Percentiles rank a stretch among this genome's conserved stretches.
Conservation (phyloP, 140 eudicot genomes). For the Erigeron philadelphicus region DNA sequence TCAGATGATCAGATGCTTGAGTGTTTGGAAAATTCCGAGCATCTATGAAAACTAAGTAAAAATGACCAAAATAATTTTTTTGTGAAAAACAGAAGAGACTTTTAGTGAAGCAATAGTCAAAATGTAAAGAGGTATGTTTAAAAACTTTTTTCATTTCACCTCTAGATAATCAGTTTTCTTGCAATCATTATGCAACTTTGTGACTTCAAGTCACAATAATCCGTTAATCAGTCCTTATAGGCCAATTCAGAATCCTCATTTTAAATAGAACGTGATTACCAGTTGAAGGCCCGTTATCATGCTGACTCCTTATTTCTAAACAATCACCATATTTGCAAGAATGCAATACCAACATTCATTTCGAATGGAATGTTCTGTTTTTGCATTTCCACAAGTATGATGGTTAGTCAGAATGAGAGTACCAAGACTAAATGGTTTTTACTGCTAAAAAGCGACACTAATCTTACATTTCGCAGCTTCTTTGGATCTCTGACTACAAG, state of each 20-base stretch:
- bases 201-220: neutral
- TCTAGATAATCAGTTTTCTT: no score
- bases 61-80: neutral
- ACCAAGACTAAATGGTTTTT: neutral
- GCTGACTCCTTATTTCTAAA: neutral
- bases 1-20: neutral
- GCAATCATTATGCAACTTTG: no score
- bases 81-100: neutral
- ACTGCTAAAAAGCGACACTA: neutral
- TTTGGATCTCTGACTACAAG: constrained; percentile 82
- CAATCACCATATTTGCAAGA: neutral
- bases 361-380: neutral
- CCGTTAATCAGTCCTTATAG: neutral
- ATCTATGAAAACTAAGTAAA: neutral
- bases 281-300: neutral
- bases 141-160: no score
- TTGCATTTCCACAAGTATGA: neutral
- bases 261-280: neutral
- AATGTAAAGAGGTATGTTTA: no score
- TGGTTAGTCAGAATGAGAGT: neutral
- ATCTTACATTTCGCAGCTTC: constrained; percentile 76
- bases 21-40: neutral
- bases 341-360: neutral
- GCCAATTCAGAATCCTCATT: neutral
- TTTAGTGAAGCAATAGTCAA: no score